Evolutionary conservation across 1,139 yeast genomes (phyloP).

Genomic region (Kluyveromyces sp.): DNA sequence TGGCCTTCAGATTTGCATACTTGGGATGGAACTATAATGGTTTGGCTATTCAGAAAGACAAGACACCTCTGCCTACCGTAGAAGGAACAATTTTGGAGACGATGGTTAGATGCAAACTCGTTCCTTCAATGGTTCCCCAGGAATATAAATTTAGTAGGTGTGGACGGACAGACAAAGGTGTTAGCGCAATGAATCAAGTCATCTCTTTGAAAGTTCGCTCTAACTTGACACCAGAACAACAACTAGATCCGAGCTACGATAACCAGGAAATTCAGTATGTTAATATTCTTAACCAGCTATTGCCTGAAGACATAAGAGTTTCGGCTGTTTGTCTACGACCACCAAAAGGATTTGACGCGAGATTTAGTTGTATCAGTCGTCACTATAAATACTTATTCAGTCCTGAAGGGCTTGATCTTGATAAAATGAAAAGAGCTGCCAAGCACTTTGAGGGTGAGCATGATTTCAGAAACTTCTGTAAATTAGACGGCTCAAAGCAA

Average conservation of each 20-base stretch:
- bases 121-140: conserved; percentile 51
- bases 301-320: conserved; percentile 78
- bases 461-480: conserved; percentile 92
- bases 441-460: conserved; percentile 59
- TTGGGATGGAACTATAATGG: conserved; percentile 94
- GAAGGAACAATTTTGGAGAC: conserved; percentile 74
- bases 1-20: conserved; percentile 80
- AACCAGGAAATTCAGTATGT: conserved; percentile 66
- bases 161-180: conserved; percentile 96
- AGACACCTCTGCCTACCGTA: conserved; percentile 78
- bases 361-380: conserved; percentile 78
- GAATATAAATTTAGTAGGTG: conserved; percentile 77
- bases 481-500: conserved; percentile 89
- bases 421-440: conserved; percentile 66
- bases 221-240: conserved; percentile 48
- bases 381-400: conserved; percentile 80
- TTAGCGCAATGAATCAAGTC: conserved; percentile 94
- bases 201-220: conserved; percentile 76
- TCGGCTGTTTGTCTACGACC: conserved; percentile 79
- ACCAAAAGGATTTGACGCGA: conserved; percentile 76
- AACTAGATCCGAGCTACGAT: conserved; percentile 50
- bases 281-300: conserved; percentile 60
- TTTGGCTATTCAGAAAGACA: conserved; percentile 67
- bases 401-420: conserved; percentile 49
- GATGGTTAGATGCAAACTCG: conserved; percentile 55